These are phyloP conservation scores for Xanthoconium stramineum DNA, from an alignment of 768 basidiomycete species.

Conservation along the genomic window DNA sequence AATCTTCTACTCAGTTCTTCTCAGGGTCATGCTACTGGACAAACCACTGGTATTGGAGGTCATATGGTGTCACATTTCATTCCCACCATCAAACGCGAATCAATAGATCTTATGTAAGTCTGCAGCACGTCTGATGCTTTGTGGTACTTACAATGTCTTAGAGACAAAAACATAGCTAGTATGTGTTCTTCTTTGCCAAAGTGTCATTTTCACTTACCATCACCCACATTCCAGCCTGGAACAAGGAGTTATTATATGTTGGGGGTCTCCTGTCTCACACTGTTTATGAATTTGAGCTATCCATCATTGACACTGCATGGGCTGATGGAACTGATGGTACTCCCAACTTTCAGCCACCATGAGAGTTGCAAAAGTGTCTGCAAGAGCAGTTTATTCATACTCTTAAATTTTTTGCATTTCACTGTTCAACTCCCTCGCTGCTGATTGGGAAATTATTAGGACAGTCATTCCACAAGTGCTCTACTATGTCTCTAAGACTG, in stretches of 20 bases:
- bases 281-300: conserved; percentile 81
- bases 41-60: neutral
- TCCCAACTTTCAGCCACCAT: no score
- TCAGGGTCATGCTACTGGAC: conserved; percentile 19
- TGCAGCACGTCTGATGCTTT: no score
- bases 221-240: conserved; percentile 79
- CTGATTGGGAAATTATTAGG: neutral
- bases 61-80: neutral
- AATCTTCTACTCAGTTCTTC: no score
- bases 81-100: neutral
- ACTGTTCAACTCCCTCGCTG: neutral
- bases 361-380: no score
- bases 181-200: conserved; percentile 36
- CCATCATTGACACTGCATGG: conserved; percentile 33
- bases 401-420: neutral
- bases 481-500: neutral
- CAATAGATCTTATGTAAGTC: neutral
- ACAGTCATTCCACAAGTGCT: neutral
- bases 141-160: no score
- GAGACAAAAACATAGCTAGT: conserved; percentile 59
- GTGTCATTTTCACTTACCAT: no score
- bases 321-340: neutral
- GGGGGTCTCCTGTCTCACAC: conserved; percentile 78
- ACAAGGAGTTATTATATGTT: conserved; percentile 78
- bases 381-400: no score